Evolutionary conservation across 179 eudicot species (phyloP).

Genomic region (Monotropa hypopitys): DNA sequence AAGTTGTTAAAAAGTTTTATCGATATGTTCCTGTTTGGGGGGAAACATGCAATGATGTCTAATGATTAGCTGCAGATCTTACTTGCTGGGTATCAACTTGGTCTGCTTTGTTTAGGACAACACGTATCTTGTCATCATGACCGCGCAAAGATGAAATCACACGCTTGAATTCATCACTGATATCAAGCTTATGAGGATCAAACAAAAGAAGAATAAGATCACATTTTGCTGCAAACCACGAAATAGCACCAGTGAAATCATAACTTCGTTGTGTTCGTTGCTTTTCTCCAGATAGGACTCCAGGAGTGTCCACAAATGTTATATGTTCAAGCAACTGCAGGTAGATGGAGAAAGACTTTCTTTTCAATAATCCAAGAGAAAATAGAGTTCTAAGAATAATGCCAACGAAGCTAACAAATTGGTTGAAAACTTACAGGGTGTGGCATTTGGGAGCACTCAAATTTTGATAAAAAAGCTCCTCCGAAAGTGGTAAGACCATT

Average conservation of each 20-base stretch:
- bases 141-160: constrained; percentile 82
- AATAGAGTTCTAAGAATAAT: neutral
- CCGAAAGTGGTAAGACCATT: constrained; percentile 80
- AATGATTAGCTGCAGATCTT: constrained; percentile 11
- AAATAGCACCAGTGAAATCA: constrained; percentile 89
- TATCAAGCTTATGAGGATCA: constrained; percentile 93
- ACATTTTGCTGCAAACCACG: constrained; percentile 96
- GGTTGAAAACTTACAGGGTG: constrained; percentile 84
- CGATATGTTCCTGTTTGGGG: neutral
- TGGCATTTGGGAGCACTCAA: constrained; percentile 94
- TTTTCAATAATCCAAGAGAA: neutral
- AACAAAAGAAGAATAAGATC: constrained; percentile 81
- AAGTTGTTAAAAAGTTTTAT: neutral
- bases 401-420: too few relatives aligned
- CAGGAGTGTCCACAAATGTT: constrained; percentile 93
- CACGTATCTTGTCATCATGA: constrained; percentile 94
- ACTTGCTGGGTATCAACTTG: constrained; percentile 97
- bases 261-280: constrained; percentile 91
- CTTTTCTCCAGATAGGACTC: constrained; percentile 97
- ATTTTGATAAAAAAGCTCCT: constrained; percentile 82
- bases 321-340: constrained; percentile 81
- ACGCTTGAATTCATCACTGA: constrained; percentile 90
- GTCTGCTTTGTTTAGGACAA: constrained; percentile 87
- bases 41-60: neutral
- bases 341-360: too few relatives aligned